These are phyloP conservation scores for Pilasporangium apinafurcum DNA, from an alignment of 352 stramenopile species.

Conservation along the genomic window DNA sequence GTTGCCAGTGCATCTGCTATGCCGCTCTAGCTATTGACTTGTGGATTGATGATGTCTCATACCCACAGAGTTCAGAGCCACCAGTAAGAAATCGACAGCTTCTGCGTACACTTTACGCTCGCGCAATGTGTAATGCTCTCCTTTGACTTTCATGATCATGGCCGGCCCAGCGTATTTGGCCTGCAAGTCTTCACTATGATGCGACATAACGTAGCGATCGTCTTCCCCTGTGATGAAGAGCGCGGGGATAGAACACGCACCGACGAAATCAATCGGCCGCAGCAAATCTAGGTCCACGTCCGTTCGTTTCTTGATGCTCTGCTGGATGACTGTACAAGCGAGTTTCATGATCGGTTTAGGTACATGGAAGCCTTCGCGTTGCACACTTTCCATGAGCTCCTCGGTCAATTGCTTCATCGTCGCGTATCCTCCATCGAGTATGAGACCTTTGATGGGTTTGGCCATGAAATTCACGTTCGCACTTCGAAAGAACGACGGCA, in stretches of 20 bases:
- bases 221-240: conserved; percentile 58
- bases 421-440: conserved; percentile 71
- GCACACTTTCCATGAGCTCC: conserved; percentile 49
- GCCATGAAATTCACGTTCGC: conserved; percentile 23
- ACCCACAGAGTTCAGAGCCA: conserved; percentile 23
- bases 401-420: conserved; percentile 63
- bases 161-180: conserved; percentile 50
- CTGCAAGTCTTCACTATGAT: conserved; percentile 64
- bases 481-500: conserved; percentile 45
- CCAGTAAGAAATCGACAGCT: conserved; percentile 62
- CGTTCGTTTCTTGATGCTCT: conserved; percentile 72
- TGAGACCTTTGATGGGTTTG: conserved; percentile 66
- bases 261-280: conserved; percentile 63
- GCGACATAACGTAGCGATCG: conserved; percentile 59
- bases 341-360: conserved; percentile 69
- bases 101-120: conserved; percentile 33
- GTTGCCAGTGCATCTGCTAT: too few relatives aligned
- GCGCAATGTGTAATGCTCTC: conserved; percentile 59
- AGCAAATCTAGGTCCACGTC: conserved; percentile 68
- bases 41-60: neutral
- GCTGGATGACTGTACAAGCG: conserved; percentile 51
- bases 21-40: conserved; percentile 1
- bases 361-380: conserved; percentile 68
- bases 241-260: conserved; percentile 60
- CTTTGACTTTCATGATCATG: conserved; percentile 44